Evolutionary conservation across 192 early-diverging fungal species (phyloP).

Genomic region (Cladochytrium replicatum): DNA sequence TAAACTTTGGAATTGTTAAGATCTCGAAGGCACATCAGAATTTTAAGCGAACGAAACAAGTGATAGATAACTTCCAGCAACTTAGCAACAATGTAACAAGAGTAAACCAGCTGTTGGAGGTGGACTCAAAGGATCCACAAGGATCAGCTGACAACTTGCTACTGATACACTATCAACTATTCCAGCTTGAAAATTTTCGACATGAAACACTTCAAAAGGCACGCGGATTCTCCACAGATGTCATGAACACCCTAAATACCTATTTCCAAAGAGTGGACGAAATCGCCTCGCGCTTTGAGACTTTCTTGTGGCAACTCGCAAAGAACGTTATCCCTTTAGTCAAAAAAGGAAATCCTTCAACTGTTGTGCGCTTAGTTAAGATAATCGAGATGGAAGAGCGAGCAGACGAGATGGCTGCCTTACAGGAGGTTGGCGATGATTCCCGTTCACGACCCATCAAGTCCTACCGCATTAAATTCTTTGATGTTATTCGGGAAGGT

Average conservation of each 20-base stretch:
- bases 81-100: conserved; percentile 71
- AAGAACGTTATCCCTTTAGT: conserved; percentile 74
- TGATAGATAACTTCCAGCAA: conserved; percentile 79
- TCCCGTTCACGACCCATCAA: conserved; percentile 43
- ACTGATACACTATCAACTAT: conserved; percentile 78
- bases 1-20: conserved; percentile 21
- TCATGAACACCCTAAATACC: conserved; percentile 68
- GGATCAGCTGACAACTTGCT: conserved; percentile 71
- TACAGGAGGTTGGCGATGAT: conserved; percentile 35
- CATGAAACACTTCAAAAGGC: conserved; percentile 76
- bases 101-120: conserved; percentile 56
- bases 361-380: conserved; percentile 84
- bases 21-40: conserved; percentile 91
- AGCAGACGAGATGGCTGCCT: conserved; percentile 64
- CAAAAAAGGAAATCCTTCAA: conserved; percentile 50
- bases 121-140: conserved; percentile 52
- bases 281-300: conserved; percentile 72
- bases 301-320: conserved; percentile 78
- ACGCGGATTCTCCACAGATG: conserved; percentile 54
- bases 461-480: conserved; percentile 67
- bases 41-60: conserved; percentile 78
- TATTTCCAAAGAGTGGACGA: conserved; percentile 78
- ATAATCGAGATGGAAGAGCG: conserved; percentile 90
- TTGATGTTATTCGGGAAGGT: conserved; percentile 61
- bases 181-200: conserved; percentile 74